These are phyloP conservation scores for Fusarium setosum DNA, from an alignment of 2,329 filamentous ascomycete species.

Conservation along the genomic window DNA sequence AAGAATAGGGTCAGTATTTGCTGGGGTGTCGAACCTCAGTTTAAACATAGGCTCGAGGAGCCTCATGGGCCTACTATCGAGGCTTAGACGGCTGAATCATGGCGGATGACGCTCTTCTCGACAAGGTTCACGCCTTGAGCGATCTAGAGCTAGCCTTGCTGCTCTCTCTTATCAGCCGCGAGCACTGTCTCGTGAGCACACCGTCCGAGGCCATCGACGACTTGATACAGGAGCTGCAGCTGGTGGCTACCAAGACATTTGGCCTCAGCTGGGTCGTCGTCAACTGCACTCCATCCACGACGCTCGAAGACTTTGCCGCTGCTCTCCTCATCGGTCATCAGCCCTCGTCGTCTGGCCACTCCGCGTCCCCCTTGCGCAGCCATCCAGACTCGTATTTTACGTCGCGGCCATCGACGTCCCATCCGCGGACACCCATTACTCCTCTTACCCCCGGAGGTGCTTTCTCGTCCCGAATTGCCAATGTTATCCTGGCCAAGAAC, in stretches of 20 bases:
- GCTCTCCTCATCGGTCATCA: slow-evolving; percentile 67
- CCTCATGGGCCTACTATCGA: slow-evolving; percentile 43
- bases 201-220: slow-evolving; percentile 70
- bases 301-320: slow-evolving; percentile 83
- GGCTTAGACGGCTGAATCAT: slow-evolving; percentile 54
- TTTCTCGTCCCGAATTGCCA: slow-evolving; percentile 69
- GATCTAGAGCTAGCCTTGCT: slow-evolving; percentile 90
- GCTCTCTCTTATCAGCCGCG: slow-evolving; percentile 81
- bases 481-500: slow-evolving; percentile 84
- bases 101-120: slow-evolving; percentile 71
- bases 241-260: slow-evolving; percentile 79
- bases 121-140: slow-evolving; percentile 80
- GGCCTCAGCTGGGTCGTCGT: slow-evolving; percentile 76
- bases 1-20: slow-evolving; percentile 16
- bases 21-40: neutral
- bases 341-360: slow-evolving; percentile 38
- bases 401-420: slow-evolving; percentile 36
- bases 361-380: slow-evolving; percentile 41
- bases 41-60: neutral
- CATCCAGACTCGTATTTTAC: slow-evolving; percentile 47
- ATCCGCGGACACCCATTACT: slow-evolving; percentile 40
- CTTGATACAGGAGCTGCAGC: slow-evolving; percentile 77
- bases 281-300: slow-evolving; percentile 78
- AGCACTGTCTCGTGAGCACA: slow-evolving; percentile 91
- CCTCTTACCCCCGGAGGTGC: slow-evolving; percentile 44